Evolutionary conservation across 2,329 filamentous ascomycete species (phyloP).

Genomic region (Scopulariopsis brevicaulis): DNA sequence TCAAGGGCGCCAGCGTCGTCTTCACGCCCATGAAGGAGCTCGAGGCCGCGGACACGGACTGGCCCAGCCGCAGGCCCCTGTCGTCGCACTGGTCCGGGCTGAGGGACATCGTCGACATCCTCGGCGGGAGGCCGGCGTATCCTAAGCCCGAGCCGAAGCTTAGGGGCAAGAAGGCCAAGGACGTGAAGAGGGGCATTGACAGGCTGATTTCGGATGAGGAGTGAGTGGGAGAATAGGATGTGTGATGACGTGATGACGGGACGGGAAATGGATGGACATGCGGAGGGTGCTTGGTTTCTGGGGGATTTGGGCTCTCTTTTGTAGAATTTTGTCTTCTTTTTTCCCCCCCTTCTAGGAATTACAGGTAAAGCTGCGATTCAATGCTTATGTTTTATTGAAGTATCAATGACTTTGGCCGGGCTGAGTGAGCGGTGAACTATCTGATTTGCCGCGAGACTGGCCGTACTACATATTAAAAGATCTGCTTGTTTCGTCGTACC

Average conservation of each 20-base stretch:
- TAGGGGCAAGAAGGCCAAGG: conserved; percentile 44
- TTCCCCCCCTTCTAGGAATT: background rate
- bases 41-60: conserved; percentile 82
- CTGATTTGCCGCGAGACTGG: background rate
- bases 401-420: background rate
- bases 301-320: background rate
- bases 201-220: background rate
- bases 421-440: background rate
- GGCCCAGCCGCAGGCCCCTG: conserved; percentile 77
- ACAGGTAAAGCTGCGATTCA: background rate
- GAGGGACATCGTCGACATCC: conserved; percentile 71
- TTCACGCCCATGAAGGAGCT: conserved; percentile 73
- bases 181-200: conserved; percentile 42
- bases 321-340: background rate
- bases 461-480: background rate
- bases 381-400: background rate
- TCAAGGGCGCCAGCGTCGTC: conserved; percentile 81
- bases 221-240: background rate
- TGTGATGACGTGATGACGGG: background rate
- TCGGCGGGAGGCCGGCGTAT: conserved; percentile 60
- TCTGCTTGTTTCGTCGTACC: too few relatives aligned
- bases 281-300: background rate
- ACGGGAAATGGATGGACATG: background rate
- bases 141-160: conserved; percentile 35
- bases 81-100: conserved; percentile 76